Evolutionary conservation across 1,284 basidiomycete species (phyloP), one percentile per base, ranked within the genome.

Genomic region (Neonothopanus nambi): DNA sequence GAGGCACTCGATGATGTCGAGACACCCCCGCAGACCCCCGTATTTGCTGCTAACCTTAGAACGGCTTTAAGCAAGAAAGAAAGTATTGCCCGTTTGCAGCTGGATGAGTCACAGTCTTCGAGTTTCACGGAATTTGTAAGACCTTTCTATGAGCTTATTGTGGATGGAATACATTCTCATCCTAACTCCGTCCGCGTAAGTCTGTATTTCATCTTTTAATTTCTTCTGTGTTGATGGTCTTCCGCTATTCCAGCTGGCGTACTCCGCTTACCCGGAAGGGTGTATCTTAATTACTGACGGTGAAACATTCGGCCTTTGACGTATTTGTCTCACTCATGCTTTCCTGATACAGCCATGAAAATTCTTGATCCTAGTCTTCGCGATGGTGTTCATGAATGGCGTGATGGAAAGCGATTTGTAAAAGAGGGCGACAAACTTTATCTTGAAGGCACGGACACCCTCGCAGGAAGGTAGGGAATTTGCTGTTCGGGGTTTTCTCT

Each of bases 241-340:
- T 5, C 33, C 55, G 35, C 45, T 17, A 39, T 35, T 54, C 20
- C 63, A 91, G 89, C 76, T 95, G 56, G 93, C 93, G 1, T 95
- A 95, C 67, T 82, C 85, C 35, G 81, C 89, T 0, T 86, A 87
- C 61, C 87, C 89, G 1, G 85, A 91, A 11, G 89, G 92, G 0
- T 95, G 93, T 63, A 84, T 96, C 39, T 74, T 96, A 36, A 88
- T 95, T 49, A 94, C 92, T 0, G 93, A 96, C 70, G 91, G 90
- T 92, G 63, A 60, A 68, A 58, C 15, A 40, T 41, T 7, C 39
- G n/a, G 20, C 2, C 46, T 42, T 12, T 13, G 15, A 37, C 35
- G 40, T 15, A 35, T 15, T 33, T 51, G 35, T 52, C 33, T 43
- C 21, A 33, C 20, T 38, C n/a, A 55, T 59, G 41, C 35, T 53